Conservation (phyloP, 106 monocot species). For the Alisma plantagoaquatica region DNA sequence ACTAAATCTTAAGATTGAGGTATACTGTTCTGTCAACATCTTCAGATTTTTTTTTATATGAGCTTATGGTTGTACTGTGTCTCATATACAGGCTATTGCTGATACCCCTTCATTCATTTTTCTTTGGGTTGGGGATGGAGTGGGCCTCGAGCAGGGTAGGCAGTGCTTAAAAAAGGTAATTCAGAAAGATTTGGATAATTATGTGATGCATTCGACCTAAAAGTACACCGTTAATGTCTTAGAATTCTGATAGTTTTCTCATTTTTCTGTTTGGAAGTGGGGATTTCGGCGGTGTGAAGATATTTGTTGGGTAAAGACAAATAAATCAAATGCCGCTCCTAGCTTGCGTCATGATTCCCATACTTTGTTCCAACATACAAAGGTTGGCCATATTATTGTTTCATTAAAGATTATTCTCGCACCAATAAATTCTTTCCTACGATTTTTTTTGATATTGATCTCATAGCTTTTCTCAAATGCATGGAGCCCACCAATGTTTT, state of each 20-base stretch:
- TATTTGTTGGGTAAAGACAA: constrained; percentile 99
- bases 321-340: constrained; percentile 81
- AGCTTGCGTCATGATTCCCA: constrained; percentile 90
- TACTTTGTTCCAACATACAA: constrained; percentile 92
- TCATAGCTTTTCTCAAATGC: too few relatives aligned
- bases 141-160: constrained; percentile 90
- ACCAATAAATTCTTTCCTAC: too few relatives aligned
- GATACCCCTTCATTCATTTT: constrained; percentile 99
- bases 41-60: not conserved
- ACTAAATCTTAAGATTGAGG: constrained; percentile 93
- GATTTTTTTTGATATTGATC: not conserved
- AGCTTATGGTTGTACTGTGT: not conserved
- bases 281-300: constrained; percentile 98
- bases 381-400: constrained; percentile 67
- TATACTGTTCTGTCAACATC: constrained; percentile 10
- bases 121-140: constrained; percentile 98
- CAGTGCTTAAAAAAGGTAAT: constrained; percentile 92
- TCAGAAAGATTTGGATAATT: too few relatives aligned
- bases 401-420: too few relatives aligned
- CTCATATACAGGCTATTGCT: constrained; percentile 93
- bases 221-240: too few relatives aligned
- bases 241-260: not conserved
- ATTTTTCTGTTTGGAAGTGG: constrained; percentile 43
- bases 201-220: too few relatives aligned
- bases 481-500: too few relatives aligned